Conservation (phyloP, 805 yeast species). For the Wickerhamomyces ciferrii region DNA sequence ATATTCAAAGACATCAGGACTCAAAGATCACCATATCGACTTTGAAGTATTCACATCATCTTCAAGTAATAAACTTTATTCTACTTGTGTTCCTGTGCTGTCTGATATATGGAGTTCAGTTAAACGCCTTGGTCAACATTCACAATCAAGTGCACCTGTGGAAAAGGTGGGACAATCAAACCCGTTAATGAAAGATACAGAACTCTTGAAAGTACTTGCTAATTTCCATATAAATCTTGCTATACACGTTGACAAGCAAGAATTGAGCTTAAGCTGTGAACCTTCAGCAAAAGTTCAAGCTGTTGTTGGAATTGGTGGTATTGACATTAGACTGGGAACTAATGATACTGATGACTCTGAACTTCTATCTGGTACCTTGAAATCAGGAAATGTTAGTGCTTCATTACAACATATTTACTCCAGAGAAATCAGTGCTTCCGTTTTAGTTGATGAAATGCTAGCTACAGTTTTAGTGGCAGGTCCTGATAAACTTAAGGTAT, state of each 20-base stretch:
- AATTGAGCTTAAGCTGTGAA: slow-evolving; percentile 77
- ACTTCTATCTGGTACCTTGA: slow-evolving; percentile 39
- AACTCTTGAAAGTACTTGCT: slow-evolving; percentile 41
- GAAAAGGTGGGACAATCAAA: slow-evolving; percentile 7
- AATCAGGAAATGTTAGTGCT: slow-evolving; percentile 53
- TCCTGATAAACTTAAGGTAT: slow-evolving; percentile 33
- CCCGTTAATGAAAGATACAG: slow-evolving; percentile 14
- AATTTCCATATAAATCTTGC: slow-evolving; percentile 60
- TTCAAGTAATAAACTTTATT: slow-evolving; percentile 64
- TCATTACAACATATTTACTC: slow-evolving; percentile 89
- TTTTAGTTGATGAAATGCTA: slow-evolving; percentile 41
- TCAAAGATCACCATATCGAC: slow-evolving; percentile 38
- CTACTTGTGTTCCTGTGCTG: slow-evolving; percentile 77
- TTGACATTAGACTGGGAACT: slow-evolving; percentile 54
- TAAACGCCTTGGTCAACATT: slow-evolving; percentile 39
- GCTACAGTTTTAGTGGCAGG: slow-evolving; percentile 44
- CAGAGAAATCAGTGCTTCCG: slow-evolving; percentile 78
- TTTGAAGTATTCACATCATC: slow-evolving; percentile 57
- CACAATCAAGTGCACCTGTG: slow-evolving; percentile 9
- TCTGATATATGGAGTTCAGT: slow-evolving; percentile 49
- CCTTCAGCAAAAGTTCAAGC: slow-evolving; percentile 94
- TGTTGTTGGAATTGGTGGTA: slow-evolving; percentile 64
- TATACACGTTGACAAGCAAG: slow-evolving; percentile 66
- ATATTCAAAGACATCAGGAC: slow-evolving; percentile 38
- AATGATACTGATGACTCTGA: slow-evolving; percentile 35